Evolutionary conservation across 2,329 filamentous ascomycete genomes (phyloP), one percentile per base, ranked within the genome.

Genomic region (Coniochaeta hoffmannii): DNA sequence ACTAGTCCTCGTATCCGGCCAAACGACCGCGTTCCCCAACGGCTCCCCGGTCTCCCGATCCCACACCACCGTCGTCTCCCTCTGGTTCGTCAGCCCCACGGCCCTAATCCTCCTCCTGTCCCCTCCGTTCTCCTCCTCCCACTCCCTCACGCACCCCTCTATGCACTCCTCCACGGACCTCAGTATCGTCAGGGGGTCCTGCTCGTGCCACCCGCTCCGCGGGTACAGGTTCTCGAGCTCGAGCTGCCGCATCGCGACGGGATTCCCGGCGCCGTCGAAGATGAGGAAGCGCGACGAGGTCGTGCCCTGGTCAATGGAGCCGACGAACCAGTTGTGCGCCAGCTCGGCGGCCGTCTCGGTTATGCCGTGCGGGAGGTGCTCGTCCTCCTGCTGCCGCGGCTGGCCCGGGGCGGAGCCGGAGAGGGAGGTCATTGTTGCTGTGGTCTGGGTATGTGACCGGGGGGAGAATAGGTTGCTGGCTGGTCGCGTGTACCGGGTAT

Each of bases 171-270:
- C 82, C 31, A 93, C 89, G 1, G 89, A 88, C 54, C 76, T 73
- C 49, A 95, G 77, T 54, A 96, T 82, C 66, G 90, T 89, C 53
- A 82, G 73, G 4, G 91, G 89, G 64, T 95, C 87, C 67, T 96
- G 90, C 69, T 96, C 91, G 69, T 96, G 89, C 90, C 89, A 95
- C 88, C 92, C 92, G 61, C 91, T 87, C 58, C 91, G 79, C 15
- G 90, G 89, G 69, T 95, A 93, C 57, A 87, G 82, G 68, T 96
- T 92, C 61, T 84, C 83, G 66, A 96, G 92, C 69, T 95, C 90
- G 61, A 92, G 85, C 72, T 96, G 91, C 68, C 96, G 90, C 63
- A 85, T 86, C 35, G 88, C 90, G 46, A 94, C 81, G 4, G 89
- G 88, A 57, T 88, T 84, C 55, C 91, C 90, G 41, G 81, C 74